phyloP scores from a whole-genome alignment of 2,329 filamentous ascomycete genomes.

The Claviceps spartinae region DNA sequence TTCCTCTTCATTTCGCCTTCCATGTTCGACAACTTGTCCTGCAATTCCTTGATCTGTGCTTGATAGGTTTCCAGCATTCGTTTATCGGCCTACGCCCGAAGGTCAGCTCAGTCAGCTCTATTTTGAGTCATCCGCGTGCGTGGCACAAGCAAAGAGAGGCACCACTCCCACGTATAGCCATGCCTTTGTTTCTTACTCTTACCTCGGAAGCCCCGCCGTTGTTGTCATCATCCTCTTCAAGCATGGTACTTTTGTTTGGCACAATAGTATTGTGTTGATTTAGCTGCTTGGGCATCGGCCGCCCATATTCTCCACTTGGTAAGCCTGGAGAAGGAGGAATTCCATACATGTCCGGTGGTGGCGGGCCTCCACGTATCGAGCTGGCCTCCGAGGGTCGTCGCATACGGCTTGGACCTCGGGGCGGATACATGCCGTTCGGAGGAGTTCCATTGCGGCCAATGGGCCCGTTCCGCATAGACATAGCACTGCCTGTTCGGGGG shows the following conservation, averaged over 20 bases:
- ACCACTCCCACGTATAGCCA: background rate
- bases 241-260: slow-evolving; percentile 93
- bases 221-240: slow-evolving; percentile 80
- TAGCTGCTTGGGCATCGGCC: slow-evolving; percentile 76
- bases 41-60: slow-evolving; percentile 58
- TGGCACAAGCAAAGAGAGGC: background rate
- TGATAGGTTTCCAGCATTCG: slow-evolving; percentile 70
- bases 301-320: slow-evolving; percentile 51
- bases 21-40: slow-evolving; percentile 58
- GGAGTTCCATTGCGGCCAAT: slow-evolving; percentile 50
- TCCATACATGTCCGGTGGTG: slow-evolving; percentile 30
- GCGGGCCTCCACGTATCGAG: slow-evolving; percentile 37
- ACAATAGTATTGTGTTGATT: slow-evolving; percentile 86
- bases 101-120: background rate
- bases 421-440: slow-evolving; percentile 37
- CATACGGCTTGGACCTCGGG: slow-evolving; percentile 38
- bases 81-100: slow-evolving; percentile 43
- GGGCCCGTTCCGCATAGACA: slow-evolving; percentile 44
- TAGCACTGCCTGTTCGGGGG: slow-evolving; percentile 54
- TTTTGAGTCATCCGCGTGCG: background rate
- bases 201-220: slow-evolving; percentile 27
- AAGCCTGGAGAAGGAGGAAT: slow-evolving; percentile 47
- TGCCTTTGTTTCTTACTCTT: slow-evolving; percentile 7
- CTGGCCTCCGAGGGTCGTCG: slow-evolving; percentile 48
- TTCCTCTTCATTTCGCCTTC: slow-evolving; percentile 57